Percentiles rank a stretch among this genome's conserved stretches.
Conservation (phyloP, 2,329 filamentous ascomycete species). For the Sclerotinia glacialis region DNA sequence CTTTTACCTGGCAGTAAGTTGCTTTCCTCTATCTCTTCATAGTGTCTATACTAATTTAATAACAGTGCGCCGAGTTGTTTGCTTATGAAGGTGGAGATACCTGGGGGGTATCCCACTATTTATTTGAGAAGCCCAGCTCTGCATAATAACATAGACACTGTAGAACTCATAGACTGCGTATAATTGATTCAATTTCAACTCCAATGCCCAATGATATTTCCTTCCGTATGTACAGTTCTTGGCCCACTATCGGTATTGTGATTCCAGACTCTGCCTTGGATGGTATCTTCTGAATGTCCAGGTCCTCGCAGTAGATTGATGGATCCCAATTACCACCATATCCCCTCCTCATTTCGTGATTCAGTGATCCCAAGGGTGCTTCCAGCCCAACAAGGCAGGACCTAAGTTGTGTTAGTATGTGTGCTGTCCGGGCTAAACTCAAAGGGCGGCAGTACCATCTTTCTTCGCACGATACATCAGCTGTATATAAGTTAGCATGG, state of each 20-base stretch:
- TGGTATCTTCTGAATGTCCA: neutral
- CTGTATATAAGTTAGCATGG: slow-evolving; percentile 47
- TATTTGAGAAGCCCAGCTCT: slow-evolving; percentile 57
- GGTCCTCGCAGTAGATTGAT: neutral
- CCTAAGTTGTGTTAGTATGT: slow-evolving; percentile 43
- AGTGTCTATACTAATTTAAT: neutral
- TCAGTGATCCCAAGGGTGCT: slow-evolving; percentile 95
- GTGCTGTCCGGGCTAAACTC: neutral
- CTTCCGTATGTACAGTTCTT: slow-evolving; percentile 24
- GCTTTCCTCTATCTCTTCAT: neutral
- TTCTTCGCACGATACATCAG: slow-evolving; percentile 96
- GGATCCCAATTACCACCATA: neutral
- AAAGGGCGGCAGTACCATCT: slow-evolving; percentile 59
- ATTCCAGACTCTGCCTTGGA: neutral
- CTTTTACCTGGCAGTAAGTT: slow-evolving; percentile 59
- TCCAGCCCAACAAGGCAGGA: slow-evolving; percentile 82
- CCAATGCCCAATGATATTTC: slow-evolving; percentile 23
- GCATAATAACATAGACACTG: slow-evolving; percentile 14
- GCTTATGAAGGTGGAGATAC: slow-evolving; percentile 62
- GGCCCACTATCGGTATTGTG: slow-evolving; percentile 7
- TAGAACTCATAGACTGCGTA: slow-evolving; percentile 16
- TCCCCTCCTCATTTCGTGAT: slow-evolving; percentile 26
- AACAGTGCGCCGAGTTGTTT: slow-evolving; percentile 57
- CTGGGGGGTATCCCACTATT: slow-evolving; percentile 65
- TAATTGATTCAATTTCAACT: slow-evolving; percentile 18